Evolutionary conservation across 2,329 filamentous ascomycete species (phyloP).

Genomic region (Exserohilum turcica): DNA sequence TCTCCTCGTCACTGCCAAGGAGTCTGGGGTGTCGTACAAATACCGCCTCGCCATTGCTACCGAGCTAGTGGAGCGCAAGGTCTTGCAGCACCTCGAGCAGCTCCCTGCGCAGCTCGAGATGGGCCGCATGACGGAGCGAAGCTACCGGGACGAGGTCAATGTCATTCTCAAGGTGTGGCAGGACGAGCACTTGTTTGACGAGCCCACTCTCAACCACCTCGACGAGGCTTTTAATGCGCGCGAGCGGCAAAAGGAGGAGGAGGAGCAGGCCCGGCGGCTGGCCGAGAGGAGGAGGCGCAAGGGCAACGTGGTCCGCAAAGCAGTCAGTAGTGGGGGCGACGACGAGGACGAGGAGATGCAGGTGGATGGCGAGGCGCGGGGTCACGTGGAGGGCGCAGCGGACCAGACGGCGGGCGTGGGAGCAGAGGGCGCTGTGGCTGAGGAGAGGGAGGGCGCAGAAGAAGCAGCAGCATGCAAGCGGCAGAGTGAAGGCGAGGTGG

Average conservation of each 20-base stretch:
- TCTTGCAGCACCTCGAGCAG: constrained; percentile 76
- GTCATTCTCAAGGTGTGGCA: constrained; percentile 43
- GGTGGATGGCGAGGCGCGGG: constrained; percentile 19
- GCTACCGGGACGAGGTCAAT: constrained; percentile 42
- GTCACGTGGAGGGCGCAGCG: constrained; percentile 1
- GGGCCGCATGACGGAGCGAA: constrained; percentile 78
- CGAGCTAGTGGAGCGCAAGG: constrained; percentile 68
- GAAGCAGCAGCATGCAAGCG: constrained; percentile 1
- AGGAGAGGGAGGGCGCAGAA: neutral
- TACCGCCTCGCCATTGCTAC: constrained; percentile 81
- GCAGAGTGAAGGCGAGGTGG: constrained; percentile 10
- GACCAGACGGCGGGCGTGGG: neutral
- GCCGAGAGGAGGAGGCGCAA: constrained; percentile 56
- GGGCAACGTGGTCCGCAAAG: constrained; percentile 18
- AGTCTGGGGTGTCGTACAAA: constrained; percentile 64
- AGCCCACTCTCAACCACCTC: constrained; percentile 28
- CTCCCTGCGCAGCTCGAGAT: constrained; percentile 74
- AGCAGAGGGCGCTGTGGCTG: neutral
- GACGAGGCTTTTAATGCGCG: constrained; percentile 42
- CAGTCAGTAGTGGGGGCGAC: constrained; percentile 10
- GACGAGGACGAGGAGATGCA: constrained; percentile 29
- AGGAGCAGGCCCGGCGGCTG: constrained; percentile 69
- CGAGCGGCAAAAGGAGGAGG: constrained; percentile 48
- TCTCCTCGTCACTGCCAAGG: constrained; percentile 63
- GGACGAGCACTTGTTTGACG: constrained; percentile 42